A percentile compares a stretch with the other conserved stretches of the same genome.
Evolutionary conservation across 2,329 filamentous ascomycete genomes (phyloP).

Genomic region (Hypocreales sp.): DNA sequence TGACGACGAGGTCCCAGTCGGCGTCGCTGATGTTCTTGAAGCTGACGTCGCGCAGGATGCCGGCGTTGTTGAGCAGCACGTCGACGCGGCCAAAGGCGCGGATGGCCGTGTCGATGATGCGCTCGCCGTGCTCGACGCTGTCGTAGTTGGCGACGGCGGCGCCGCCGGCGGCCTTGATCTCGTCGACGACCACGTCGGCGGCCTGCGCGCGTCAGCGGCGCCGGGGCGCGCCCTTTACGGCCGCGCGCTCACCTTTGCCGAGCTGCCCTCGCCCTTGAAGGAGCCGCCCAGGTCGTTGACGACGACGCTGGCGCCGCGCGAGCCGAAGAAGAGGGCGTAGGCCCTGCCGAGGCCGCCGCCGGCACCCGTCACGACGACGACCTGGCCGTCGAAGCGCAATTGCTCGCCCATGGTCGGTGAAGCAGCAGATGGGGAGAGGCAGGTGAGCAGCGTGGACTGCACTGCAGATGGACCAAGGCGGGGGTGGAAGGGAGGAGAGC

Average conservation of each 20-base stretch:
- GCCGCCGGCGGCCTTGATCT: constrained; percentile 76
- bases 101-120: constrained; percentile 83
- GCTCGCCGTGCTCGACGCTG: constrained; percentile 81
- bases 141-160: constrained; percentile 98
- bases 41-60: constrained; percentile 85
- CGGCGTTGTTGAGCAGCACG: constrained; percentile 93
- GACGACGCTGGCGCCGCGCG: constrained; percentile 82
- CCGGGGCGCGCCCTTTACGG: too few species aligned
- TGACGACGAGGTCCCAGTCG: constrained; percentile 92
- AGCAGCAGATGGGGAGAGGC: neutral
- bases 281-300: constrained; percentile 93
- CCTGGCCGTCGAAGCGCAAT: constrained; percentile 72
- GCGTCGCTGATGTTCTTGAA: constrained; percentile 98
- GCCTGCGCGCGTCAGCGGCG: constrained; percentile 32
- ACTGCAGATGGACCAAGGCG: neutral
- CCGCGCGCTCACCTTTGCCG: constrained; percentile 66
- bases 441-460: too few species aligned
- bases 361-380: constrained; percentile 69
- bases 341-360: constrained; percentile 67
- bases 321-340: constrained; percentile 82
- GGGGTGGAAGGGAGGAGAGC: neutral
- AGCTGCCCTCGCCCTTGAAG: constrained; percentile 83
- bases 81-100: constrained; percentile 75
- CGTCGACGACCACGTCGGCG: constrained; percentile 68
- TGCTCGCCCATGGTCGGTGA: constrained; percentile 42